These are phyloP conservation scores for Oehlia diaphana DNA, from an alignment of 192 early-diverging fungal genomes.

Conservation along the genomic window DNA sequence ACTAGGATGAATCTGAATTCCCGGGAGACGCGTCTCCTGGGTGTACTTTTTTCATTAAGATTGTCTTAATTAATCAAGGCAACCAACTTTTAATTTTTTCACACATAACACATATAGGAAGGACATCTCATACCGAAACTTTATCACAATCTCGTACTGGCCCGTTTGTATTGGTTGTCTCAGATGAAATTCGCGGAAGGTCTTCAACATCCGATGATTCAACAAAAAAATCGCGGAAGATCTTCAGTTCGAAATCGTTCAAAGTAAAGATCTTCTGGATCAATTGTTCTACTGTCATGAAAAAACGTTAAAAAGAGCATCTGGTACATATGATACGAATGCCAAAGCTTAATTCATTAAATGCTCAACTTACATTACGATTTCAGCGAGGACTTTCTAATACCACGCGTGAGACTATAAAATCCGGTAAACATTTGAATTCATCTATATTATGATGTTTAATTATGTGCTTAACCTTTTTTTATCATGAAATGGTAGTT, in stretches of 20 bases:
- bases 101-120: too few species aligned
- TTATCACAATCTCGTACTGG: too few species aligned
- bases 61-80: neutral
- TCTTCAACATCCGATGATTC: too few species aligned
- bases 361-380: constrained; percentile 12
- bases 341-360: constrained; percentile 7
- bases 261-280: neutral
- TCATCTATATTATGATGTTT: too few species aligned
- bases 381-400: constrained; percentile 3
- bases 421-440: neutral
- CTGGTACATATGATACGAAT: neutral
- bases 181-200: too few species aligned
- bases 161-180: too few species aligned
- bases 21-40: neutral
- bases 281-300: constrained; percentile 13
- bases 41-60: neutral
- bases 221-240: too few species aligned
- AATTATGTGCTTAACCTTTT: too few species aligned
- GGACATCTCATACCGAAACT: too few species aligned
- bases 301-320: constrained; percentile 26
- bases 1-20: constrained; percentile 14
- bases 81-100: neutral
- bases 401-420: neutral
- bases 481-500: too few species aligned
- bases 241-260: neutral